Conservation (phyloP, 805 yeast species). For the Candida corydali region DNA sequence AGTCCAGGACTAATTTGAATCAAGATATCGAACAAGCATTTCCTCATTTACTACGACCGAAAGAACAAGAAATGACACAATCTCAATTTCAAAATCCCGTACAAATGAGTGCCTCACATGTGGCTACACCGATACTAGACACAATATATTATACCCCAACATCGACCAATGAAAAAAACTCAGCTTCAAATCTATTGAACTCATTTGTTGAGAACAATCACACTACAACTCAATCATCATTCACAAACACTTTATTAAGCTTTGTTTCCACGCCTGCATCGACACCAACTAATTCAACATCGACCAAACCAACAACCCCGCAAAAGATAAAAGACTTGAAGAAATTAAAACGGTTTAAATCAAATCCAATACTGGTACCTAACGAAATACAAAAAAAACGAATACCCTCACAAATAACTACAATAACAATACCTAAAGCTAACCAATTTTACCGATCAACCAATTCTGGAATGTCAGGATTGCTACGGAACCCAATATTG, state of each 20-base stretch:
- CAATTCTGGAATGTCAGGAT: conserved; percentile 31
- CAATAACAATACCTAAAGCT: conserved; percentile 33
- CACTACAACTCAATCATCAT: conserved; percentile 11
- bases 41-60: conserved; percentile 17
- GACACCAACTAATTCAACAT: background rate
- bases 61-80: background rate
- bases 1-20: conserved; percentile 28
- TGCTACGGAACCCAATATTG: conserved; percentile 28
- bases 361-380: conserved; percentile 20
- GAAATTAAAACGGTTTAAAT: conserved; percentile 7
- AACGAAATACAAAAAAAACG: conserved; percentile 29
- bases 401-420: conserved; percentile 29
- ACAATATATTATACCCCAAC: conserved; percentile 18
- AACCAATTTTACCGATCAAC: conserved; percentile 12
- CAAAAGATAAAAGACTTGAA: conserved; percentile 12
- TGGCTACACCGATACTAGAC: conserved; percentile 29
- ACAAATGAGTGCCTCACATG: conserved; percentile 15
- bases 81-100: conserved; percentile 36
- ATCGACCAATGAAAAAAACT: background rate
- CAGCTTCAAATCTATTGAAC: conserved; percentile 1
- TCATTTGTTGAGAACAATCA: conserved; percentile 2
- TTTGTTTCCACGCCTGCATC: conserved; percentile 6
- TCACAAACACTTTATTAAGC: conserved; percentile 23
- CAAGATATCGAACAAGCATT: conserved; percentile 16
- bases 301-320: conserved; percentile 10